phyloP scores from a whole-genome alignment of 371 early-diverging fungal species.

The Cokeromyces recurvatus region DNA sequence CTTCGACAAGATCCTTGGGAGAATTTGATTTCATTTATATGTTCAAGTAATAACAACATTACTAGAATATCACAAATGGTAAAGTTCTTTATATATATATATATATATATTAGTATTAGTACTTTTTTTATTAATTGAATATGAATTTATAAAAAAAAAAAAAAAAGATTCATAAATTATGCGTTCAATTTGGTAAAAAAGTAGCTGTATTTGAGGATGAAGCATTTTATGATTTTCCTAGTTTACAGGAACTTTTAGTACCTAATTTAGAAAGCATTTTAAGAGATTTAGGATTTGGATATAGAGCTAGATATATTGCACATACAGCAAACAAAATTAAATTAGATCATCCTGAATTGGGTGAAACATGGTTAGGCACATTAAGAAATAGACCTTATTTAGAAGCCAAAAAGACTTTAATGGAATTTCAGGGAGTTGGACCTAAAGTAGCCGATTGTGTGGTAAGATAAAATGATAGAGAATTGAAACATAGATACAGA shows the following conservation, averaged over 20 bases:
- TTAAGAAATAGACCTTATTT: conserved; percentile 52
- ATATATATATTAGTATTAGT: too few relatives aligned
- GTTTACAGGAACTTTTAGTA: conserved; percentile 27
- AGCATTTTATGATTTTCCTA: conserved; percentile 72
- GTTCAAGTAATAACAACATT: conserved; percentile 96
- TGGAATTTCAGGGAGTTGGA: conserved; percentile 71
- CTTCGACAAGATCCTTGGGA: conserved; percentile 87
- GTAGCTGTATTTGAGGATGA: conserved; percentile 37
- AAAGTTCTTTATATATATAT: conserved; percentile 6
- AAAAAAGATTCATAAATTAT: conserved; percentile 60
- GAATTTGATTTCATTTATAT: conserved; percentile 91
- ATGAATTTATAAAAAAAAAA: too few relatives aligned
- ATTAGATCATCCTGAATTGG: conserved; percentile 38
- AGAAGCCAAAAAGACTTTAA: conserved; percentile 58
- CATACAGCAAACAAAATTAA: conserved; percentile 58
- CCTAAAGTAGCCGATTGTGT: conserved; percentile 99
- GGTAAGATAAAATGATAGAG: conserved; percentile 30
- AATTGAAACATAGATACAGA: background rate
- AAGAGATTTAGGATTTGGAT: conserved; percentile 87
- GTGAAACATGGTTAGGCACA: conserved; percentile 54
- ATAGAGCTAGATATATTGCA: conserved; percentile 88
- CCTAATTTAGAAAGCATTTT: conserved; percentile 58
- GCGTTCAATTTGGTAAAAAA: conserved; percentile 58
- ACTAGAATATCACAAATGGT: conserved; percentile 91
- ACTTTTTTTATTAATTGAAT: too few relatives aligned